Base-by-base conservation (phyloP, 805 yeast species). In the Wickerhamomyces xylosicus region DNA sequence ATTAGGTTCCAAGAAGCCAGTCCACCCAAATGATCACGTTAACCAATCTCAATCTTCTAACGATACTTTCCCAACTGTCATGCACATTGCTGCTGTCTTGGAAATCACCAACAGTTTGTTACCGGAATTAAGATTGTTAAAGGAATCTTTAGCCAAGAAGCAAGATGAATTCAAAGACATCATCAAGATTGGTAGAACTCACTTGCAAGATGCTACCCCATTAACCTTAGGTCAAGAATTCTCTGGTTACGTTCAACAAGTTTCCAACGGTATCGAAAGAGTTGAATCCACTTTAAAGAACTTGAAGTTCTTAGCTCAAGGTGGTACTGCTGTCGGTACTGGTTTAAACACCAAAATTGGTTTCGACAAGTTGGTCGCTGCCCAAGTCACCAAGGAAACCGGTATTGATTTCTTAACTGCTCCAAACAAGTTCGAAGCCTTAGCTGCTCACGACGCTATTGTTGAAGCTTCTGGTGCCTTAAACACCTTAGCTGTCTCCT, bases 291-390 rank as follows among this genome's bases (percentile, higher is more conserved):
- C 81, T 38, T 73, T 92, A 49, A 85, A 85, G 50, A 77, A 78
- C 64, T 72, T 92, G 60, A 72, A 79, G 55, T 77, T 61, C 61
- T 75, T 92, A 52, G 98, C 98, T 36, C 98, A 92, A 72, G 98
- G 98, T 70, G 98, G 98, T 69, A 92, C 98, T 46, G 98, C 98
- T 45, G 98, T 92, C 41, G 98, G 98, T 54, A 92, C 98, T 41
- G 98, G 98, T 49, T 75, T 92, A 54, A 92, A 92, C 78, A 90
- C 97, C 66, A 80, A 66, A 61, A 74, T 77, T 58, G 97, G 97
- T 19, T 92, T 83, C 61, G 95, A 86, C 54, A 79, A 69, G 53
- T 78, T 82, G 52, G 78, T 92, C 51, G 98, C 98, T 44, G 79
- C 72, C 44, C 78, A 83, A 64, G 95, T 92, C 35, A 63, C 94